Base-by-base conservation (phyloP, 306 rosid species). In the Cicer arietinum region DNA sequence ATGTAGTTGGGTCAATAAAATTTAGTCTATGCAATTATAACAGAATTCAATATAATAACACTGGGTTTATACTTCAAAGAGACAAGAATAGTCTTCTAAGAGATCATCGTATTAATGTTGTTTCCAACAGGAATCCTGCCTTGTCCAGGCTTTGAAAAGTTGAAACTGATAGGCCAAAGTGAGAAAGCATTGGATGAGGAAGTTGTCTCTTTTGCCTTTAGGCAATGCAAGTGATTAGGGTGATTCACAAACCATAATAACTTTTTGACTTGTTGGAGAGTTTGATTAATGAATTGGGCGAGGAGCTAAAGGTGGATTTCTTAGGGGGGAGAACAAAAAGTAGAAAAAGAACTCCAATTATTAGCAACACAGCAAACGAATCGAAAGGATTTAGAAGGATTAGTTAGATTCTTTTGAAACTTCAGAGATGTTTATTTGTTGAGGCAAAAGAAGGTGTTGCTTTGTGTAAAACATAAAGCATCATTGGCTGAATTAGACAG, bases 131-230 rank as follows among this genome's bases (percentile, higher is more conserved):
- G 67, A 61, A 61, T 61, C 20, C 67, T 13, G 20, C 46, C 20
- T 37, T 35, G 22, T 6, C 67, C 67, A 37, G 67, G 17, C 37
- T 61, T 37, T 4, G 45, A 61, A 63, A 41, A 40, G 68, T 41
- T 41, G 7, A 13, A 61, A 62, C 30, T 13, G 40, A 62, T 8
- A 8, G 6, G 68, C 25, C 47, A 62, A 39, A 62, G 25, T 39
- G 47, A 37, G 20, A 62, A n/a, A 22, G 68, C 47, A 39, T 37
- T 61, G 46, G 20, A 61, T 61, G 67, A 61, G 46, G 46, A 61
- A n/a, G 22, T 20, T 20, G 22, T 18, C 2, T 60, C 44, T 11
- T 60, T 12, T 60, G 18, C 67, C 44, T 60, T n/a, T 7, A 37
- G 46, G n/a, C 9, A 61, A 7, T 39, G 12, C 22, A 35, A 14